Conservation (phyloP, 306 rosid genomes). For the Casuarina glauca region DNA sequence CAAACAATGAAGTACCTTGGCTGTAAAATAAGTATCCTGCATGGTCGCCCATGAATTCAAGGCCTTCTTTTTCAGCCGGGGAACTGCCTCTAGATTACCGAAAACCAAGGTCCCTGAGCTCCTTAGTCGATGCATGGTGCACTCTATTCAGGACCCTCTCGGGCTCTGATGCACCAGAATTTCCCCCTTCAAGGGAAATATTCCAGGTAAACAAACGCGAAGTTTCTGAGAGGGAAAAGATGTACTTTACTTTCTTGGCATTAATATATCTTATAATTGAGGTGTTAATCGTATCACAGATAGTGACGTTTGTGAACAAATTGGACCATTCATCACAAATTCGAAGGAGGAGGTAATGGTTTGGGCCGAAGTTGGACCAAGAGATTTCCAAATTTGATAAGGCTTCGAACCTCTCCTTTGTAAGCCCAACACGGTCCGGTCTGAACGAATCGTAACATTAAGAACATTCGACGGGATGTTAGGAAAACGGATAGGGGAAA, state of each 20-base stretch:
- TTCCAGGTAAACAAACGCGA: neutral
- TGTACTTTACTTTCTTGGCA: neutral
- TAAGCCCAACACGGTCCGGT: too few relatives aligned
- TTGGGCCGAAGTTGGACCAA: neutral
- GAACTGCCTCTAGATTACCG: constrained; percentile 30
- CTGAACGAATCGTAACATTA: too few relatives aligned
- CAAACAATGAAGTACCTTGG: constrained; percentile 50
- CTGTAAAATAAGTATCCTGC: constrained; percentile 71
- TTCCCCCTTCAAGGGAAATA: neutral
- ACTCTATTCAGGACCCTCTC: constrained; percentile 17
- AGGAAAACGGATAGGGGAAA: too few relatives aligned
- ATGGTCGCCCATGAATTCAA: constrained; percentile 67
- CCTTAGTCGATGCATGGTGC: constrained; percentile 66
- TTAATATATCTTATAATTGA: neutral
- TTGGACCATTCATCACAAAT: neutral
- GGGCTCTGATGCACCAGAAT: neutral
- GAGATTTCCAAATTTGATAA: neutral
- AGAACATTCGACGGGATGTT: too few relatives aligned
- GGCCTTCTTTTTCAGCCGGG: constrained; percentile 60
- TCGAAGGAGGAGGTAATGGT: neutral
- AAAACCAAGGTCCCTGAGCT: constrained; percentile 37
- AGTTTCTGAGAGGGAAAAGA: constrained; percentile 15
- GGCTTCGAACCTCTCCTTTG: neutral
- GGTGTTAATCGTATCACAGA: too few relatives aligned
- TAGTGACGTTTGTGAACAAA: neutral